These are phyloP conservation scores for Agaricus blazei DNA, from an alignment of 768 basidiomycete genomes.

Conservation along the genomic window DNA sequence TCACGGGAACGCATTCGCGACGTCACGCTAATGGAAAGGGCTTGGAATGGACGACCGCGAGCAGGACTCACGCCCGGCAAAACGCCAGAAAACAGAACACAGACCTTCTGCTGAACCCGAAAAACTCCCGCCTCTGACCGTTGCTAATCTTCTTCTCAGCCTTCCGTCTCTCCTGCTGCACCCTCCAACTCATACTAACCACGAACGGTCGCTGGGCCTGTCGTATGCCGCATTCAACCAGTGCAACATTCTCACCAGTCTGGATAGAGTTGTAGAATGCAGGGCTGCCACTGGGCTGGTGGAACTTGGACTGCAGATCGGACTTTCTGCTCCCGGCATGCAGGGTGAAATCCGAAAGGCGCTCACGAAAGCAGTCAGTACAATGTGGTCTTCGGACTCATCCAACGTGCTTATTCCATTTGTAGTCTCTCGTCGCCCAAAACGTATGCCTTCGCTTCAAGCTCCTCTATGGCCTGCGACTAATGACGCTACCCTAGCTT, in stretches of 20 bases:
- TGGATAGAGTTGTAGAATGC: conserved; percentile 61
- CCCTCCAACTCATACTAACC: conserved; percentile 56
- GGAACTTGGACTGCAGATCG: conserved; percentile 60
- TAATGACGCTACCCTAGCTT: conserved; percentile 35
- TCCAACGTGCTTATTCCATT: neutral
- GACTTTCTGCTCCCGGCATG: conserved; percentile 44
- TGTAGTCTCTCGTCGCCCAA: conserved; percentile 49
- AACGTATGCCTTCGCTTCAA: conserved; percentile 37
- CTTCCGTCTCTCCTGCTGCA: conserved; percentile 58
- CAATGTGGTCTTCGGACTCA: neutral
- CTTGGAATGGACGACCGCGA: neutral
- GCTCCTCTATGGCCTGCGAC: neutral
- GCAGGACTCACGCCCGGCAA: conserved; percentile 1
- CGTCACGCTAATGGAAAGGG: neutral
- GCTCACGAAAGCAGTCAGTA: conserved; percentile 63
- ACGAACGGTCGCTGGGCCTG: conserved; percentile 49
- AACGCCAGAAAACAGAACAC: conserved; percentile 1
- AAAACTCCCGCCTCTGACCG: conserved; percentile 22
- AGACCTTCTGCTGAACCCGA: neutral
- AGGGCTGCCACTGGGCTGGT: conserved; percentile 66
- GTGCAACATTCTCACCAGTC: conserved; percentile 44
- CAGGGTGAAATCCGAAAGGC: conserved; percentile 64
- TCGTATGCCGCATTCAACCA: conserved; percentile 52
- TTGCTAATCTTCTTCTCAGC: conserved; percentile 48
- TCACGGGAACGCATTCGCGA: neutral